Evolutionary conservation across 2,329 filamentous ascomycete species (phyloP).

Genomic region (Epicoccum sorghinum): DNA sequence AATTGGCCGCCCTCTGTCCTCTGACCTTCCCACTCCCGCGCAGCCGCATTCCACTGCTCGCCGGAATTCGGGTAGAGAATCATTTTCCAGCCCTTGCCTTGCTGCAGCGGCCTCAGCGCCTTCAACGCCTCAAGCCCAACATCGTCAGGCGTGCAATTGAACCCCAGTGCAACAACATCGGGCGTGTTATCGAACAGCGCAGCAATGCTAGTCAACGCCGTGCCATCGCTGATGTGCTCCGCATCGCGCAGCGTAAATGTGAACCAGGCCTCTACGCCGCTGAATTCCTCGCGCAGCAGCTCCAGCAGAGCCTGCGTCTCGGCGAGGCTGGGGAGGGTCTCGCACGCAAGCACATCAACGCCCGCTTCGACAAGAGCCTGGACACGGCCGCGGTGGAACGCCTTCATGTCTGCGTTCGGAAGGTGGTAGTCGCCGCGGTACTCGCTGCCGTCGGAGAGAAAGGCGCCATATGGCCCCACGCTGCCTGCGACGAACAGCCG

Average conservation of each 20-base stretch:
- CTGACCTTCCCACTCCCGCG: conserved; percentile 44
- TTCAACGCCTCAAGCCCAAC: conserved; percentile 43
- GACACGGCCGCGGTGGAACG: conserved; percentile 54
- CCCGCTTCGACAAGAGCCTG: conserved; percentile 49
- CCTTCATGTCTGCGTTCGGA: conserved; percentile 40
- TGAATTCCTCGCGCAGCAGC: conserved; percentile 49
- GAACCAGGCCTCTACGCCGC: conserved; percentile 48
- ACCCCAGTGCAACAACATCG: conserved; percentile 51
- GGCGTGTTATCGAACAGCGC: conserved; percentile 32
- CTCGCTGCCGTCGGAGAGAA: conserved; percentile 54
- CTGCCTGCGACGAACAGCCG: conserved; percentile 51
- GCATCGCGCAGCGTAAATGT: conserved; percentile 49
- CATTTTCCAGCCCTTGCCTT: conserved; percentile 32
- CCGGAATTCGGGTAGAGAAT: conserved; percentile 56
- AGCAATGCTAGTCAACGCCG: conserved; percentile 42
- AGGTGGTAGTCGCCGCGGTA: conserved; percentile 53
- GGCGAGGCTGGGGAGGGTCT: conserved; percentile 52
- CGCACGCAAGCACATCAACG: conserved; percentile 53
- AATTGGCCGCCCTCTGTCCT: conserved; percentile 31
- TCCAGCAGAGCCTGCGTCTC: conserved; percentile 50
- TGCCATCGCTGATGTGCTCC: conserved; percentile 51
- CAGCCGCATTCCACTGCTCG: conserved; percentile 53
- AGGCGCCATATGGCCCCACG: conserved; percentile 57
- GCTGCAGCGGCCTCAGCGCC: conserved; percentile 29
- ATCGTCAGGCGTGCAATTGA: conserved; percentile 53